Evolutionary conservation across 164 flowering plant genomes (phyloP).

Genomic region (Macadamia tetraphylla): DNA sequence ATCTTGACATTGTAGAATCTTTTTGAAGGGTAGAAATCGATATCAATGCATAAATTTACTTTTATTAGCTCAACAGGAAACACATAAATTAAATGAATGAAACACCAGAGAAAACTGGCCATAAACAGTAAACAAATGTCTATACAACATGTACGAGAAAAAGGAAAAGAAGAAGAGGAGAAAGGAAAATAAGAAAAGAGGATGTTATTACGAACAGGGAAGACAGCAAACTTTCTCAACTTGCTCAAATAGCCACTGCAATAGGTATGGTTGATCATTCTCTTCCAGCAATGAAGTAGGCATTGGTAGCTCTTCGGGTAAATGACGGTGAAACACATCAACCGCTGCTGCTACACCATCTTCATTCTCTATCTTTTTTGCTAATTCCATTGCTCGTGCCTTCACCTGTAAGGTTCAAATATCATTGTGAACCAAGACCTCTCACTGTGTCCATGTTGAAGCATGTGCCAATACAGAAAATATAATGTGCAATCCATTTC

Average conservation of each 20-base stretch:
- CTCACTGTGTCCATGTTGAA: too few species aligned
- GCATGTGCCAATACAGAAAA: too few species aligned
- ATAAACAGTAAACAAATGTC: conserved; percentile 3
- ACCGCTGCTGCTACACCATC: conserved; percentile 91
- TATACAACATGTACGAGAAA: conserved; percentile 5
- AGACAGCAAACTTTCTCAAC: conserved; percentile 57
- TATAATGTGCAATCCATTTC: too few species aligned
- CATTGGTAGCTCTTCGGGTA: conserved; percentile 62
- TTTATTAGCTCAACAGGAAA: too few species aligned
- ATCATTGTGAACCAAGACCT: too few species aligned
- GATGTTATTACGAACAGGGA: conserved; percentile 40
- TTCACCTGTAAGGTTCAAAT: conserved; percentile 49
- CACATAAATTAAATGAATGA: not conserved
- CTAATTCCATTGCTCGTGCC: conserved; percentile 59
- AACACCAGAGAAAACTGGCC: not conserved
- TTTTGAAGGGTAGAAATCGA: too few species aligned
- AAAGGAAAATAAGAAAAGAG: not conserved
- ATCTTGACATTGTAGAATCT: too few species aligned
- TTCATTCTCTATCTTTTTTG: conserved; percentile 66
- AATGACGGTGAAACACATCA: conserved; percentile 78
- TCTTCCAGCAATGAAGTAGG: conserved; percentile 31
- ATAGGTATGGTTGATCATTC: conserved; percentile 38
- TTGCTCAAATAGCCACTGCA: conserved; percentile 60
- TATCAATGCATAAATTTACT: too few species aligned
- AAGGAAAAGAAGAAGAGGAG: not conserved